Conservation (phyloP, 495 filamentous ascomycete species). For the Amphirosellinia nigrospora region DNA sequence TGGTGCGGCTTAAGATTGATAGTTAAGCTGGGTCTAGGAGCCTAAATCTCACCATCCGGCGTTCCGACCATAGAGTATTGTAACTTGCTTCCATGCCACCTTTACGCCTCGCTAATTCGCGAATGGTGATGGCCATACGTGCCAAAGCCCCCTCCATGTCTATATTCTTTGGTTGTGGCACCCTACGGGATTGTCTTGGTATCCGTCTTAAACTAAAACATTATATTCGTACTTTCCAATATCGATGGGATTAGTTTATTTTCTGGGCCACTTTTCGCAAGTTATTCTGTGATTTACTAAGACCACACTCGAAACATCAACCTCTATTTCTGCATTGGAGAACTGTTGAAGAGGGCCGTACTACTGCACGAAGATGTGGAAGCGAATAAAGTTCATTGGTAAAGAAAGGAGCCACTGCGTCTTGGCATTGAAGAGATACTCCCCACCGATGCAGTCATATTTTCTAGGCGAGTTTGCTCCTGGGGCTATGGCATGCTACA, state of each 20-base stretch:
- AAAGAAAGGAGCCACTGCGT: too few species aligned
- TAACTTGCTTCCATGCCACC: neutral
- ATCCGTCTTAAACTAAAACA: neutral
- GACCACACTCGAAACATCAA: neutral
- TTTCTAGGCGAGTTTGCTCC: neutral
- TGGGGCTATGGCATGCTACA: neutral
- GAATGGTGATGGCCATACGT: neutral
- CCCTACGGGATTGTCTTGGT: neutral
- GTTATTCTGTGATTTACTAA: neutral
- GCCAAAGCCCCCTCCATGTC: neutral
- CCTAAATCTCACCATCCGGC: neutral
- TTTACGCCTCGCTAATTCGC: neutral
- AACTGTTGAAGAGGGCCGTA: neutral
- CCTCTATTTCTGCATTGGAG: neutral
- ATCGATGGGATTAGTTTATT: neutral
- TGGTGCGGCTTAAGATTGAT: slow-evolving; percentile 1
- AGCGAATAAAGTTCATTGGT: neutral
- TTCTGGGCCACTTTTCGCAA: neutral
- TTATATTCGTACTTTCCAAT: neutral
- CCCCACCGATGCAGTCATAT: too few species aligned
- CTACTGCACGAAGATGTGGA: neutral
- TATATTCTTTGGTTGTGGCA: neutral
- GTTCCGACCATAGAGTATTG: slow-evolving; percentile 3
- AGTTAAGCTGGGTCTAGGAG: neutral
- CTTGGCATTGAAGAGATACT: too few species aligned